A percentile compares a stretch with the other conserved stretches of the same genome.
Conservation (phyloP, 371 early-diverging fungal species). For the Apophysomyces variabilis region DNA sequence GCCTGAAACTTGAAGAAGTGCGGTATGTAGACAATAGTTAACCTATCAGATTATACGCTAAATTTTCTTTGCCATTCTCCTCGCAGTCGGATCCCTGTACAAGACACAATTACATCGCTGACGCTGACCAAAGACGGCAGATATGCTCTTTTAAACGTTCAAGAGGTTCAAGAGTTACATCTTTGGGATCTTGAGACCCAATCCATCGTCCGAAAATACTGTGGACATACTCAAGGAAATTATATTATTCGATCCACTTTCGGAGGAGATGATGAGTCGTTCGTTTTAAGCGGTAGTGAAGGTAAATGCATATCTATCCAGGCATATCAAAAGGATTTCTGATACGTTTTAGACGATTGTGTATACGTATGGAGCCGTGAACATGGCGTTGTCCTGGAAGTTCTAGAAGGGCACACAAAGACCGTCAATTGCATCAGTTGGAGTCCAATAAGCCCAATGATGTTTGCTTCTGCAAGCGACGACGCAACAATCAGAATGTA, state of each 20-base stretch:
- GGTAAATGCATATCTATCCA: slow-evolving; percentile 39
- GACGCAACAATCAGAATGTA: slow-evolving; percentile 93
- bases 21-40: slow-evolving; percentile 33
- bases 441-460: slow-evolving; percentile 68
- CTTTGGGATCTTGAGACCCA: slow-evolving; percentile 85
- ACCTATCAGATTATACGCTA: not conserved
- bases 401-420: slow-evolving; percentile 80
- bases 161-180: slow-evolving; percentile 68
- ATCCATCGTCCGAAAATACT: slow-evolving; percentile 71
- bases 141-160: slow-evolving; percentile 77
- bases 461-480: slow-evolving; percentile 93
- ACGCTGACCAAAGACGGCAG: slow-evolving; percentile 72
- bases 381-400: slow-evolving; percentile 73
- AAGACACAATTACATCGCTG: slow-evolving; percentile 78
- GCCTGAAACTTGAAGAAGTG: slow-evolving; percentile 52
- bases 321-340: not conserved
- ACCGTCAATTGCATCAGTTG: slow-evolving; percentile 88
- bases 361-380: slow-evolving; percentile 94
- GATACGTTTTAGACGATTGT: slow-evolving; percentile 58
- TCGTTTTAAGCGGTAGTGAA: slow-evolving; percentile 92
- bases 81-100: slow-evolving; percentile 66
- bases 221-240: slow-evolving; percentile 84
- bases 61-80: not conserved
- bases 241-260: slow-evolving; percentile 94
- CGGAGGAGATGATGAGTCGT: slow-evolving; percentile 83